Evolutionary conservation across 768 basidiomycete species (phyloP).

Genomic region (Panaeolus cyanescens): DNA sequence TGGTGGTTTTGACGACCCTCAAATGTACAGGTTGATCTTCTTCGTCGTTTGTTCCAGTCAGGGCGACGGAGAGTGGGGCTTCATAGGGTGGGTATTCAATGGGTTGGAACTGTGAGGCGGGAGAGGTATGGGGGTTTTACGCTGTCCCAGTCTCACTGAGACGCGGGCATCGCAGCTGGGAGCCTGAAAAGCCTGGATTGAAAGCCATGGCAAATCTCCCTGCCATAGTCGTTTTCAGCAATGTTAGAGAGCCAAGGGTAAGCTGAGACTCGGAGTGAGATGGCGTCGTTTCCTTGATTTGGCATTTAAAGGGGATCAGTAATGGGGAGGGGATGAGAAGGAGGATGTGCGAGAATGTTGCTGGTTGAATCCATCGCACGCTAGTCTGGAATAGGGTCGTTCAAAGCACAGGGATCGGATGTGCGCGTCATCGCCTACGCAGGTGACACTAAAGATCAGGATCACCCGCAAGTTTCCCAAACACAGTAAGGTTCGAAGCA

Average conservation of each 20-base stretch:
- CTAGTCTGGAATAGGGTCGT: conserved; percentile 92
- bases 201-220: conserved; percentile 24
- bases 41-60: conserved; percentile 95
- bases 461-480: conserved; percentile 44
- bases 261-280: too few species aligned
- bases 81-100: conserved; percentile 88
- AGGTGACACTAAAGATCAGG: conserved; percentile 6
- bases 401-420: conserved; percentile 89
- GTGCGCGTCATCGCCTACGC: conserved; percentile 89
- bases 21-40: conserved; percentile 95
- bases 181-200: conserved; percentile 21
- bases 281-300: conserved; percentile 35
- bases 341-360: conserved; percentile 81
- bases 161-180: too few species aligned
- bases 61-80: conserved; percentile 85
- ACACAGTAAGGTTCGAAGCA: conserved; percentile 65
- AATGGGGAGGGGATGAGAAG: conserved; percentile 84
- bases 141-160: conserved; percentile 66
- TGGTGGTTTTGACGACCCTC: conserved; percentile 58
- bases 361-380: conserved; percentile 57
- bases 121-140: conserved; percentile 72
- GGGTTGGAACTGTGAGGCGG: conserved; percentile 63
- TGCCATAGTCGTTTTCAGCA: too few species aligned
- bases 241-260: too few species aligned
- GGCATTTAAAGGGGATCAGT: conserved; percentile 87